Conservation (phyloP, 495 filamentous ascomycete genomes). For the Daldinia bambusicola region DNA sequence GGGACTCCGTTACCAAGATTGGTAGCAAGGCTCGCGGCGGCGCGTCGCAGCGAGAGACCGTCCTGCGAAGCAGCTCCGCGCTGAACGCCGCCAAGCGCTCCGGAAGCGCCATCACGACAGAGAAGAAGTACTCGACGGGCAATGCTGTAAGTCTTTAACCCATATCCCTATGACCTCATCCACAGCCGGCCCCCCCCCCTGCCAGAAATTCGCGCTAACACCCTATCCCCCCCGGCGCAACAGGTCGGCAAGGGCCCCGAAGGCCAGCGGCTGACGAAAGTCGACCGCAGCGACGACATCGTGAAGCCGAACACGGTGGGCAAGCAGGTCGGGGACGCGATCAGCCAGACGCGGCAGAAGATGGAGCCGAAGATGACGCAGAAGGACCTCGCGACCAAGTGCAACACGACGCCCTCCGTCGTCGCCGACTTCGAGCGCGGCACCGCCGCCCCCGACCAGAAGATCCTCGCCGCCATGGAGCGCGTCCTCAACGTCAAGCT, state of each 20-base stretch:
- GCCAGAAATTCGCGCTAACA: slow-evolving; percentile 3
- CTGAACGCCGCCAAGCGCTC: slow-evolving; percentile 89
- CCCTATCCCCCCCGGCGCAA: slow-evolving; percentile 11
- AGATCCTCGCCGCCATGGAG: slow-evolving; percentile 83
- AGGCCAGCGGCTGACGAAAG: slow-evolving; percentile 96
- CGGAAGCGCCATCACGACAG: slow-evolving; percentile 80
- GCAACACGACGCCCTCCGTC: slow-evolving; percentile 83
- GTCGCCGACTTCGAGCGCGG: slow-evolving; percentile 89
- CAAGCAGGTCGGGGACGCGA: slow-evolving; percentile 79
- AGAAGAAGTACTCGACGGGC: slow-evolving; percentile 87
- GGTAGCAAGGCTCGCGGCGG: slow-evolving; percentile 79
- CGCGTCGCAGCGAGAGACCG: slow-evolving; percentile 76
- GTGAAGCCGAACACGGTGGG: slow-evolving; percentile 94
- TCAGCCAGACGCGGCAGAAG: slow-evolving; percentile 74
- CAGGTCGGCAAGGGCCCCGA: slow-evolving; percentile 61
- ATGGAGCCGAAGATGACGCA: slow-evolving; percentile 92
- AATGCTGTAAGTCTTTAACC: slow-evolving; percentile 86
- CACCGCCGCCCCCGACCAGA: slow-evolving; percentile 82
- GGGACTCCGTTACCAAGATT: slow-evolving; percentile 93
- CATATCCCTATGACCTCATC: slow-evolving; percentile 6
- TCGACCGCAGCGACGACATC: slow-evolving; percentile 97
- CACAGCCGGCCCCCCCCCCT: neutral
- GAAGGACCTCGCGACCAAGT: slow-evolving; percentile 94
- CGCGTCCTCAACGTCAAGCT: slow-evolving; percentile 86
- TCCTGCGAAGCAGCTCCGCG: slow-evolving; percentile 85